A percentile compares a stretch with the other conserved stretches of the same genome.
phyloP scores from a whole-genome alignment of 768 basidiomycete species.

The Collybia sp. region DNA sequence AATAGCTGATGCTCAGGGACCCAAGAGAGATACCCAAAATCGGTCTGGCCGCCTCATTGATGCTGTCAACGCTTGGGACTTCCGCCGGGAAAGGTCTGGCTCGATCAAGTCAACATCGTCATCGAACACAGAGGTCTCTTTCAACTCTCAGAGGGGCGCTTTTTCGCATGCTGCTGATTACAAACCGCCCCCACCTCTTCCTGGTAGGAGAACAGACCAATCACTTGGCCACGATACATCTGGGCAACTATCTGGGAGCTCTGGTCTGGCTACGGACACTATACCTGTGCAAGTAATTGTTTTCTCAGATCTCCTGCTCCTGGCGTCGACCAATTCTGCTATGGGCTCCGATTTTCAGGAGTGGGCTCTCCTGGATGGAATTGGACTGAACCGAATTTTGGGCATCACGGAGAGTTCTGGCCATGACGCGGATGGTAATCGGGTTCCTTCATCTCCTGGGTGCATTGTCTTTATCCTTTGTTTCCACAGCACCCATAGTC shows the following conservation, averaged over 20 bases:
- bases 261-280: not conserved
- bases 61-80: constrained; percentile 41
- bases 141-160: constrained; percentile 12
- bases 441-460: not conserved
- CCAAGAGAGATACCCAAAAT: constrained; percentile 14
- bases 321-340: constrained; percentile 34
- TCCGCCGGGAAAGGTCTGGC: constrained; percentile 35
- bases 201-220: not conserved
- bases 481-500: constrained; percentile 26
- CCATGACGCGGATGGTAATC: constrained; percentile 8
- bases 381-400: constrained; percentile 47
- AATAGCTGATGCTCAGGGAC: constrained; percentile 1
- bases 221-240: too few relatives aligned
- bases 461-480: not conserved
- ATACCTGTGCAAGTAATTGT: constrained; percentile 33
- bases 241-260: not conserved
- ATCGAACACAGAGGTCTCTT: constrained; percentile 17
- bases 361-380: constrained; percentile 23
- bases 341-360: constrained; percentile 12
- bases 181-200: not conserved
- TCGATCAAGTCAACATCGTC: constrained; percentile 27
- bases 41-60: constrained; percentile 29
- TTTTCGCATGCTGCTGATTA: not conserved
- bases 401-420: constrained; percentile 5
- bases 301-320: constrained; percentile 68